Evolutionary conservation across 495 filamentous ascomycete species (phyloP).

Genomic region (Penicillium pulvis): DNA sequence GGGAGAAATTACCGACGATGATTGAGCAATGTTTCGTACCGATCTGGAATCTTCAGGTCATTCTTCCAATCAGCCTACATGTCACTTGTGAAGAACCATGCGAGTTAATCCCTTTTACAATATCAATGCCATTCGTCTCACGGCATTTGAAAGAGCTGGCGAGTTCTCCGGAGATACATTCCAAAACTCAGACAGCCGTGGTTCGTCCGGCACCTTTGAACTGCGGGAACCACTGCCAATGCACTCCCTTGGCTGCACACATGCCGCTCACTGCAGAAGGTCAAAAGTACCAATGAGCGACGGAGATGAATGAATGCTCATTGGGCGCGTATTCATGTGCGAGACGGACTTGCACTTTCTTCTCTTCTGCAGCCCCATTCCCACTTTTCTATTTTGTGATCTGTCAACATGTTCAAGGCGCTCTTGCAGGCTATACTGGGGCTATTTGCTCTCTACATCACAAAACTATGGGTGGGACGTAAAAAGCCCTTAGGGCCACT

Average conservation of each 20-base stretch:
- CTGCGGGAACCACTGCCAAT: not conserved
- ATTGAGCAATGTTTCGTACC: too few species aligned
- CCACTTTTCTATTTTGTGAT: not conserved
- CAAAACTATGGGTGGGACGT: not conserved
- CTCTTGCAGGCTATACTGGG: not conserved
- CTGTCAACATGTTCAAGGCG: not conserved
- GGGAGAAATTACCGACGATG: too few species aligned
- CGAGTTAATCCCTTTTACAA: too few species aligned
- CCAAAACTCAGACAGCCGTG: not conserved
- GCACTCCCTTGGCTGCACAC: not conserved
- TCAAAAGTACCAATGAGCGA: too few species aligned
- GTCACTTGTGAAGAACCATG: too few species aligned
- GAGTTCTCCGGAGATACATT: not conserved
- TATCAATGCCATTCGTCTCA: too few species aligned
- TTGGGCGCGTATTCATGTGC: not conserved
- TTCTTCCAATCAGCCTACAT: too few species aligned
- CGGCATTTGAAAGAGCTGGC: not conserved
- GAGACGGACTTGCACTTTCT: not conserved
- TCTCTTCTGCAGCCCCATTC: not conserved
- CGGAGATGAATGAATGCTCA: too few species aligned
- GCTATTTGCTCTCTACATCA: not conserved
- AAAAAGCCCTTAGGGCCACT: not conserved
- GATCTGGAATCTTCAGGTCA: too few species aligned
- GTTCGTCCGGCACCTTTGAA: not conserved
- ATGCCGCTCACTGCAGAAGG: too few species aligned